A percentile compares a stretch with the other conserved stretches of the same genome.
These are phyloP conservation scores for Funneliformis caledonium DNA, from an alignment of 371 early-diverging fungal genomes.

Conservation along the genomic window DNA sequence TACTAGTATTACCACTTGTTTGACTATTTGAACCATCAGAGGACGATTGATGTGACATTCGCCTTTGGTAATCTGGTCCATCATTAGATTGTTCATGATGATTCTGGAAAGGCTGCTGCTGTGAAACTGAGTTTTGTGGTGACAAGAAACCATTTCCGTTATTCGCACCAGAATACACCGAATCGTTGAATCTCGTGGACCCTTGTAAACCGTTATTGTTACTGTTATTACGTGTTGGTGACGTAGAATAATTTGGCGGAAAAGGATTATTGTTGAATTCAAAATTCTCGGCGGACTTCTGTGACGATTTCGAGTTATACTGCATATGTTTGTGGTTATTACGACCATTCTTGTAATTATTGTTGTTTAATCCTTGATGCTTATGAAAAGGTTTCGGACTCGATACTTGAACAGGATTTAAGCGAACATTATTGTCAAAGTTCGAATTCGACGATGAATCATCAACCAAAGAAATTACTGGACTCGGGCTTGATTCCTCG, in stretches of 20 bases:
- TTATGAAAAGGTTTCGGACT: background rate
- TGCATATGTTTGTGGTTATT: no score
- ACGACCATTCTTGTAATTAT: background rate
- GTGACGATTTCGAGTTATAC: background rate
- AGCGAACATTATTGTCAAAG: background rate
- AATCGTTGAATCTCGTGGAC: background rate
- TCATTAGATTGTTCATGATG: background rate
- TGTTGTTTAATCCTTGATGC: background rate
- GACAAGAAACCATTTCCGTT: no score
- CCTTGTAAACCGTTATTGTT: no score
- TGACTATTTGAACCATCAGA: slow-evolving; percentile 23
- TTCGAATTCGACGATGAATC: background rate
- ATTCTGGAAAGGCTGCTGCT: background rate
- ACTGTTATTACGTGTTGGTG: no score
- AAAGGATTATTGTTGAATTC: background rate
- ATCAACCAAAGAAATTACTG: background rate
- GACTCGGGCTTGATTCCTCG: no score
- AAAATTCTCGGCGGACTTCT: background rate
- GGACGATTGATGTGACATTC: slow-evolving; percentile 17
- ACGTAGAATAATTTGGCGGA: background rate
- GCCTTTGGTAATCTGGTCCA: background rate
- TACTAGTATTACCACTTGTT: slow-evolving; percentile 13
- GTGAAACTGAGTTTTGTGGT: background rate
- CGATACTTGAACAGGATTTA: background rate
- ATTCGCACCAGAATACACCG: no score